Conservation (phyloP, 163 green algal genomes). For the Scenedesmus sp. region DNA sequence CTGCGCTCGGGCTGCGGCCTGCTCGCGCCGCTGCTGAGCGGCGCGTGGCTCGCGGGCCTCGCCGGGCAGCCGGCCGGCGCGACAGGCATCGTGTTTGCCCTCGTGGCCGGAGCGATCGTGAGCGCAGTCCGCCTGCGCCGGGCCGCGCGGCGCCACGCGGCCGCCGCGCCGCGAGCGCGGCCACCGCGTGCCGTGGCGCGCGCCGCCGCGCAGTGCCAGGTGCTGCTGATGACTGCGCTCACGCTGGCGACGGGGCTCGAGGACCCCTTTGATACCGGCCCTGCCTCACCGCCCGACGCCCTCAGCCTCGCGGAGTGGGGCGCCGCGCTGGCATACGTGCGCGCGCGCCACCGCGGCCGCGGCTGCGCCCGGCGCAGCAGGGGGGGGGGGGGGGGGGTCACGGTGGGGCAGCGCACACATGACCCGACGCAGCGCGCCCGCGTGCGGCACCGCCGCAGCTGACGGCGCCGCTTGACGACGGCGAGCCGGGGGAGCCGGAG, state of each 20-base stretch:
- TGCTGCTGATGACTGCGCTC: conserved; percentile 32
- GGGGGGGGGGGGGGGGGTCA: no score
- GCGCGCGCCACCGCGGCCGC: no score
- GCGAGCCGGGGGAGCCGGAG: no score
- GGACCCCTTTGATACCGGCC: conserved; percentile 34
- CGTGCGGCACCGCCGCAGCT: no score
- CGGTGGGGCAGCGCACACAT: no score
- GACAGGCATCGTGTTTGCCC: conserved; percentile 20
- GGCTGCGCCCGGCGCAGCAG: no score
- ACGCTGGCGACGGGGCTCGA: conserved; percentile 24
- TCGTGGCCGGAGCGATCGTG: conserved; percentile 32
- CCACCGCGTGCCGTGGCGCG: not conserved
- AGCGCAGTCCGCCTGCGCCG: not conserved
- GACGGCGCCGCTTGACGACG: no score
- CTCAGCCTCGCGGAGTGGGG: conserved; percentile 29
- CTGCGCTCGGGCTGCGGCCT: conserved; percentile 13
- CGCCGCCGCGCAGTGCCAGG: conserved; percentile 24
- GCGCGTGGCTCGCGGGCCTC: conserved; percentile 20
- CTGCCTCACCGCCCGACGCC: conserved; percentile 15
- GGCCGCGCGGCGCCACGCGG: not conserved
- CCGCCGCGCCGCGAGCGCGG: not conserved
- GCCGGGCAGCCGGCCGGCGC: conserved; percentile 1
- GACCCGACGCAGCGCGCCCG: no score
- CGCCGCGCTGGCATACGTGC: conserved; percentile 27
- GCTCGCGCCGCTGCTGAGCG: conserved; percentile 26